phyloP scores from a whole-genome alignment of 805 yeast species.

The Tetrapisispora nanseiensis region DNA sequence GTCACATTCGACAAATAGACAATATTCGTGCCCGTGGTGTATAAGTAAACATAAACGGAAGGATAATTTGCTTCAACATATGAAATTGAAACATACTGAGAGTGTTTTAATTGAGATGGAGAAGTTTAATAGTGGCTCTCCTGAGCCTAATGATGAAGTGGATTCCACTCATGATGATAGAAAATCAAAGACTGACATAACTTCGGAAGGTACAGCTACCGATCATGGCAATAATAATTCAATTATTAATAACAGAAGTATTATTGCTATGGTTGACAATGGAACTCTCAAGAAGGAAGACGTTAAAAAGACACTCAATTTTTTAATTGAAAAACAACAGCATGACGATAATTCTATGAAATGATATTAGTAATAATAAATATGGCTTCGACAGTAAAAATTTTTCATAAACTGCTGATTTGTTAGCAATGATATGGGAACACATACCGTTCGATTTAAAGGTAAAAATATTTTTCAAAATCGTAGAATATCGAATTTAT shows the following conservation, averaged over 20 bases:
- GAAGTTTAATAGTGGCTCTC: not conserved
- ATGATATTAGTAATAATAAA: too few relatives aligned
- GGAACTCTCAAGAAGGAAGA: conserved; percentile 24
- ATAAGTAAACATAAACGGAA: conserved; percentile 26
- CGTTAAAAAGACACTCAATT: conserved; percentile 21
- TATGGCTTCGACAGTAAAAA: too few relatives aligned
- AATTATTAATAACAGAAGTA: conserved; percentile 6
- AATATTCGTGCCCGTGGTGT: conserved; percentile 26
- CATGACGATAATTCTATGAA: not conserved
- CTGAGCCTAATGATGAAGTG: not conserved
- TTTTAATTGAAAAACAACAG: conserved; percentile 12
- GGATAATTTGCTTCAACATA: conserved; percentile 27
- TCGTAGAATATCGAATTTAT: too few relatives aligned
- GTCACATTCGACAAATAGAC: conserved; percentile 23
- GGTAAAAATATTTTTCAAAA: too few relatives aligned
- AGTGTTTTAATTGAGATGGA: not conserved
- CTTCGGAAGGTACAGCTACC: too few relatives aligned
- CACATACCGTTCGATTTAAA: too few relatives aligned
- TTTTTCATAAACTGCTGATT: too few relatives aligned
- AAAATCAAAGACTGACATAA: too few relatives aligned
- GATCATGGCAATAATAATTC: too few relatives aligned
- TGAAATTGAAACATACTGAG: conserved; percentile 22
- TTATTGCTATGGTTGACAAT: conserved; percentile 17
- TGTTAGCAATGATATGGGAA: too few relatives aligned
- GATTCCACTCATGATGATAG: not conserved